These are phyloP conservation scores for Nymphaea colorata DNA, from an alignment of 164 flowering plant species.

Conservation along the genomic window DNA sequence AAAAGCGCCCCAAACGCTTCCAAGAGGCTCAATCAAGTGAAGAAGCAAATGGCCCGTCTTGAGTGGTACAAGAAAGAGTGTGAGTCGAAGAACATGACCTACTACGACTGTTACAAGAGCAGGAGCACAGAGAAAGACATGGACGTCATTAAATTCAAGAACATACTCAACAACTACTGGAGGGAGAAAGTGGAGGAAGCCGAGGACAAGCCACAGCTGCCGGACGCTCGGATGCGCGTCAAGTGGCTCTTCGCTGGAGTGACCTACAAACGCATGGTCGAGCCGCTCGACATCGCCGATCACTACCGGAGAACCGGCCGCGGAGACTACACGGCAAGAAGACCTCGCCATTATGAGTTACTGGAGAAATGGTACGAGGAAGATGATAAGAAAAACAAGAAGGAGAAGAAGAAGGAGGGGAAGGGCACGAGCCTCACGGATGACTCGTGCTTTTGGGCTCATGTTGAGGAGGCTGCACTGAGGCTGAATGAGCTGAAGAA, in stretches of 20 bases:
- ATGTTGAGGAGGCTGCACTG: not conserved
- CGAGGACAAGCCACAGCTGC: not conserved
- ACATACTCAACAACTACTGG: not conserved
- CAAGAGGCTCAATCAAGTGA: not conserved
- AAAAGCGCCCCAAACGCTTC: not conserved
- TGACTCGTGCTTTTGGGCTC: not conserved
- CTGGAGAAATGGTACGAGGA: not conserved
- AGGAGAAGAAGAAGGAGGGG: not conserved
- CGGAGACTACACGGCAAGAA: no score
- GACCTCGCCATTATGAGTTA: not conserved
- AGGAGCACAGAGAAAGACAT: not conserved
- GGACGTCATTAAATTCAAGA: not conserved
- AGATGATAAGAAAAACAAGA: not conserved
- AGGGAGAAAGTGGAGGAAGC: not conserved
- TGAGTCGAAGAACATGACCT: not conserved
- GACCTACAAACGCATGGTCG: not conserved
- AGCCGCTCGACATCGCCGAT: not conserved
- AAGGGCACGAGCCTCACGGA: not conserved
- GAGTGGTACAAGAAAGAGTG: not conserved
- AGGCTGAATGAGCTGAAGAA: not conserved
- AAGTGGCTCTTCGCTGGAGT: not conserved
- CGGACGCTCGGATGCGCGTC: not conserved
- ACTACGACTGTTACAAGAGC: not conserved
- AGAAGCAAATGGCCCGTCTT: not conserved
- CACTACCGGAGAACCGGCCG: no score